Evolutionary conservation across 2,329 filamentous ascomycete species (phyloP).

Genomic region (Fusarium mexicanum): DNA sequence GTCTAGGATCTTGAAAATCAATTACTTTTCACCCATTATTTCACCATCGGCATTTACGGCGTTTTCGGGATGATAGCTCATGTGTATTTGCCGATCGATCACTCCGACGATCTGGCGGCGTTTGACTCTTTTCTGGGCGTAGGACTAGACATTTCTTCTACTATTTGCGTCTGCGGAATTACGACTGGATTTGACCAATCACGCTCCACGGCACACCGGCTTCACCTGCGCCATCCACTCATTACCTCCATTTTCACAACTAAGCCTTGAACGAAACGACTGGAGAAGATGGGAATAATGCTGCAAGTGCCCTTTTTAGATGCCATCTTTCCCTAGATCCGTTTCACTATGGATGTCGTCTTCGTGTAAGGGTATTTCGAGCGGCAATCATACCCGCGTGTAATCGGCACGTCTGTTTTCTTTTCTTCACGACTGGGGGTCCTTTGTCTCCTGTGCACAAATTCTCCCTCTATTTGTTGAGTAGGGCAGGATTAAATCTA

Average conservation of each 20-base stretch:
- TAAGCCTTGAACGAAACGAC: slow-evolving; percentile 43
- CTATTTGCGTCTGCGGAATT: slow-evolving; percentile 43
- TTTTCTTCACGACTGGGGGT: slow-evolving; percentile 35
- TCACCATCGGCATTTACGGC: slow-evolving; percentile 53
- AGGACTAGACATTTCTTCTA: slow-evolving; percentile 47
- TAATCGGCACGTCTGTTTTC: slow-evolving; percentile 37
- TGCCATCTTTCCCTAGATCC: slow-evolving; percentile 7
- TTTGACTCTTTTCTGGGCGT: slow-evolving; percentile 50
- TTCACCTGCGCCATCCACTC: slow-evolving; percentile 54
- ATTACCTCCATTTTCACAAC: slow-evolving; percentile 46
- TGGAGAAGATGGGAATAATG: slow-evolving; percentile 35
- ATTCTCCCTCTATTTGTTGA: slow-evolving; percentile 7
- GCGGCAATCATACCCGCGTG: slow-evolving; percentile 31
- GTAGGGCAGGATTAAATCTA: slow-evolving; percentile 18
- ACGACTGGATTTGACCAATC: slow-evolving; percentile 46
- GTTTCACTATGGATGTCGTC: slow-evolving; percentile 3
- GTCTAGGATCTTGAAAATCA: slow-evolving; percentile 18
- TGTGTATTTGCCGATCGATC: slow-evolving; percentile 49
- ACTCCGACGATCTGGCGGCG: slow-evolving; percentile 49
- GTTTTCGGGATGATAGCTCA: slow-evolving; percentile 54
- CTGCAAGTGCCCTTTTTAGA: slow-evolving; percentile 14
- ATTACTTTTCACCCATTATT: slow-evolving; percentile 17
- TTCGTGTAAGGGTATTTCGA: slow-evolving; percentile 7
- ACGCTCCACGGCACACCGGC: slow-evolving; percentile 40
- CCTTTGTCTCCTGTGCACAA: slow-evolving; percentile 41